Evolutionary conservation across 768 basidiomycete genomes (phyloP).

Genomic region (Tricholoma matsutake): DNA sequence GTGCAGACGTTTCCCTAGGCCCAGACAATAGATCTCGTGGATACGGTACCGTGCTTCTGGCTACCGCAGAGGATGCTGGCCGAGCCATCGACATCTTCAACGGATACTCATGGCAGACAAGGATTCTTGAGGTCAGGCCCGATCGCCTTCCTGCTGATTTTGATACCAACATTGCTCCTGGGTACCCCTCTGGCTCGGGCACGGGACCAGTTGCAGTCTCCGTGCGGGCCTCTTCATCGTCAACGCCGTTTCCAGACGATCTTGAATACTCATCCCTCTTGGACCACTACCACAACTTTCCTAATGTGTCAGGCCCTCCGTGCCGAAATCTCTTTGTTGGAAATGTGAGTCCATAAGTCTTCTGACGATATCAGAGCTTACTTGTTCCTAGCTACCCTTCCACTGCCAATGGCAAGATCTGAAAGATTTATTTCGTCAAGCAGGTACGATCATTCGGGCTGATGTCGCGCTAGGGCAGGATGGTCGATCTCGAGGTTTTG

Average conservation of each 20-base stretch:
- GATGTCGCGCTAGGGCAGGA: conserved; percentile 88
- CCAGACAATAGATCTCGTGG: conserved; percentile 92
- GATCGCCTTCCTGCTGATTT: conserved; percentile 75
- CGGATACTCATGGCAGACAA: conserved; percentile 95
- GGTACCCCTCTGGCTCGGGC: conserved; percentile 7
- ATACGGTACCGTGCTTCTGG: conserved; percentile 92
- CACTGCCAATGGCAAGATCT: conserved; percentile 98
- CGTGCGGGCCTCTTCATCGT: neutral
- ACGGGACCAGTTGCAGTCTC: neutral
- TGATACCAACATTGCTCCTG: conserved; percentile 34
- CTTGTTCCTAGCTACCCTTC: conserved; percentile 67
- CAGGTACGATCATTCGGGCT: conserved; percentile 86
- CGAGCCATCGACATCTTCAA: conserved; percentile 96
- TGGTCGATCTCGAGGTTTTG: conserved; percentile 88
- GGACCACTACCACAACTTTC: conserved; percentile 27
- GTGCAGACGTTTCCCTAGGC: conserved; percentile 74
- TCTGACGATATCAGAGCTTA: conserved; percentile 7
- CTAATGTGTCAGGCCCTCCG: conserved; percentile 19
- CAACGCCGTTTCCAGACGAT: conserved; percentile 6
- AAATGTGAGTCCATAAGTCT: conserved; percentile 57
- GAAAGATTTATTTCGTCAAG: conserved; percentile 91
- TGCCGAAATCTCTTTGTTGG: conserved; percentile 79
- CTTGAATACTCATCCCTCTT: conserved; percentile 20
- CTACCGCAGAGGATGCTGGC: conserved; percentile 91
- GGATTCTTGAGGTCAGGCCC: conserved; percentile 86